phyloP scores from a whole-genome alignment of 179 eudicot genomes.

The Beta macrorhiza region DNA sequence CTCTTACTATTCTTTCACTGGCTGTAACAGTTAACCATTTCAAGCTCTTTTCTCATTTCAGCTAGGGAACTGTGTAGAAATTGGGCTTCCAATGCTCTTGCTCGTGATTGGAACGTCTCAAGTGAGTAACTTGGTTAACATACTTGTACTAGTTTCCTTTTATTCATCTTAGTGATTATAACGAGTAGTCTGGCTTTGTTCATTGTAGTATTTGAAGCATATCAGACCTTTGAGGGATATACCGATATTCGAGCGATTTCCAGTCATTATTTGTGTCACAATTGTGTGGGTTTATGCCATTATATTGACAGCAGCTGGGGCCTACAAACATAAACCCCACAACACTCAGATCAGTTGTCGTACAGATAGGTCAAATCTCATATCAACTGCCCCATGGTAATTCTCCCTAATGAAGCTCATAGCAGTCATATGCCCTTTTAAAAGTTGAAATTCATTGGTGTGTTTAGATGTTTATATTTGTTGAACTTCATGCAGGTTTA shows the following conservation, averaged over 20 bases:
- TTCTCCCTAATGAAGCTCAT: neutral
- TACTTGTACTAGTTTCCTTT: neutral
- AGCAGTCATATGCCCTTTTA: neutral
- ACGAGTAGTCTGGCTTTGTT: constrained; percentile 8
- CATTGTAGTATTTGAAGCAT: constrained; percentile 85
- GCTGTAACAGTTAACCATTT: neutral
- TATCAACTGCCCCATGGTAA: constrained; percentile 93
- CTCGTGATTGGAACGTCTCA: constrained; percentile 85
- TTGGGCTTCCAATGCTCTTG: constrained; percentile 85
- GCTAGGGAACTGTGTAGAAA: constrained; percentile 94
- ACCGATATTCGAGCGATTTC: constrained; percentile 93
- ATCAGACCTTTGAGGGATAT: constrained; percentile 65
- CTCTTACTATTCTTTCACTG: neutral
- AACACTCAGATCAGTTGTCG: constrained; percentile 80
- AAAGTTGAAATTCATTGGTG: neutral
- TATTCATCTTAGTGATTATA: neutral
- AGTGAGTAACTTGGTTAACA: constrained; percentile 43
- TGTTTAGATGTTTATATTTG: neutral
- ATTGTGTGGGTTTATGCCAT: constrained; percentile 83
- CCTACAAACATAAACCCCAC: constrained; percentile 60
- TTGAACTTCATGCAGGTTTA: constrained; percentile 57
- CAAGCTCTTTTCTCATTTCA: constrained; percentile 37
- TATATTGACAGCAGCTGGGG: constrained; percentile 85
- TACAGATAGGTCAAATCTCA: constrained; percentile 80
- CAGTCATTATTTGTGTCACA: constrained; percentile 59